A percentile compares a stretch with the other conserved stretches of the same genome.
phyloP scores from a whole-genome alignment of 2,329 filamentous ascomycete species.

The Blumeriella jaapii region DNA sequence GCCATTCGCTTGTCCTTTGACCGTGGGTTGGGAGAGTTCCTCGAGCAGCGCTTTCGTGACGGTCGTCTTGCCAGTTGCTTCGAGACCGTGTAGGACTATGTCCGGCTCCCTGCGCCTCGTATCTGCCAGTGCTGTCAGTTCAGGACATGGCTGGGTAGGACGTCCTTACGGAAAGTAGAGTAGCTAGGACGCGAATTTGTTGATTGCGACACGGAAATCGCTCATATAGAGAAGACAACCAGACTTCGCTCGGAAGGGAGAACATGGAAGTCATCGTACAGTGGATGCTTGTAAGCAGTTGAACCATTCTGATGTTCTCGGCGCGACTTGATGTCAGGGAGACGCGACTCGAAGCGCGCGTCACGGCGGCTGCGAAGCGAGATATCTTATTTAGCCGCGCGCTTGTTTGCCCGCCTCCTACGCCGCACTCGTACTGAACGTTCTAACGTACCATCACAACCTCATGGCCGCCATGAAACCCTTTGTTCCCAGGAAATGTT shows the following conservation, averaged over 20 bases:
- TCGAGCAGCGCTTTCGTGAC: constrained; percentile 53
- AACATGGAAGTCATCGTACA: constrained; percentile 37
- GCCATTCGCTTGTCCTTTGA: constrained; percentile 1
- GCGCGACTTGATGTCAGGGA: not conserved
- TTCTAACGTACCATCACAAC: not conserved
- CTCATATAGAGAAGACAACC: constrained; percentile 35
- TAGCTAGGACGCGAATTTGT: constrained; percentile 47
- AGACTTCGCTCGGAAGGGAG: constrained; percentile 39
- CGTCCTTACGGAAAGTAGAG: constrained; percentile 33
- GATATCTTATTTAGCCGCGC: not conserved
- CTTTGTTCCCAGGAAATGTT: not conserved
- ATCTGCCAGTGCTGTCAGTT: constrained; percentile 6
- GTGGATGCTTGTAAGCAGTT: not conserved
- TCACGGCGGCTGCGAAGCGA: not conserved
- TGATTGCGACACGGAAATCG: constrained; percentile 45
- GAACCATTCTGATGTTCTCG: not conserved
- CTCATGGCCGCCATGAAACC: not conserved
- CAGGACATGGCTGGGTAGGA: not conserved
- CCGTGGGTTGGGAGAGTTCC: constrained; percentile 25
- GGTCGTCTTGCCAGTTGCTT: constrained; percentile 76
- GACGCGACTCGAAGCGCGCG: too few relatives aligned
- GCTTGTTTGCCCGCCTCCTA: too few relatives aligned
- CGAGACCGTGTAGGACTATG: constrained; percentile 71
- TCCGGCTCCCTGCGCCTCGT: constrained; percentile 26
- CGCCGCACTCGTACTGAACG: constrained; percentile 9